phyloP scores from a whole-genome alignment of 2,329 filamentous ascomycete species.

The Aspergillus bombycis region DNA sequence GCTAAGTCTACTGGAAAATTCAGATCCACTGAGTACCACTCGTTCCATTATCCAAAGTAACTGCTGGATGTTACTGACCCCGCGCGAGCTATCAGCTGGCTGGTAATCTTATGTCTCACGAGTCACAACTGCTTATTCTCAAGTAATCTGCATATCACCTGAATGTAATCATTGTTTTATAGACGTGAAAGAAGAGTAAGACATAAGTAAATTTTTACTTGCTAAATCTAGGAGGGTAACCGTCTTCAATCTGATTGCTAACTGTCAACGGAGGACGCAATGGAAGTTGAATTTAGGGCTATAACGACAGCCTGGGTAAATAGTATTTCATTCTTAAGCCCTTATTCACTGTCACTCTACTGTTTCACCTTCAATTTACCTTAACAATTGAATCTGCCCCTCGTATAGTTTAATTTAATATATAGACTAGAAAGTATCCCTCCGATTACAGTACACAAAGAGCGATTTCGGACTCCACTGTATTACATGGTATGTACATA shows the following conservation, averaged over 20 bases:
- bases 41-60: neutral
- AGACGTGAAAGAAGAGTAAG: neutral
- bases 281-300: neutral
- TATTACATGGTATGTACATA: conserved; percentile 8
- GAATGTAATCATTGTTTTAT: neutral
- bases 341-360: neutral
- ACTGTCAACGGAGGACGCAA: neutral
- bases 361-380: neutral
- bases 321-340: neutral
- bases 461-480: conserved; percentile 20
- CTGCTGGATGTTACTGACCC: neutral
- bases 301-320: neutral
- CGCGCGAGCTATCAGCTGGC: neutral
- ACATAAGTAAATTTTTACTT: neutral
- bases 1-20: neutral
- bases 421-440: neutral
- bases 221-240: neutral
- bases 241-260: neutral
- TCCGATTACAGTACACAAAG: conserved; percentile 1
- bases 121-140: neutral
- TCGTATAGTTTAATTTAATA: neutral
- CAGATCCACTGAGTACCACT: neutral
- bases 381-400: neutral
- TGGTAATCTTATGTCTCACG: neutral
- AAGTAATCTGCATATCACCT: neutral